Evolutionary conservation across 2,329 filamentous ascomycete species (phyloP).

Genomic region (Apiospora pterosperma): DNA sequence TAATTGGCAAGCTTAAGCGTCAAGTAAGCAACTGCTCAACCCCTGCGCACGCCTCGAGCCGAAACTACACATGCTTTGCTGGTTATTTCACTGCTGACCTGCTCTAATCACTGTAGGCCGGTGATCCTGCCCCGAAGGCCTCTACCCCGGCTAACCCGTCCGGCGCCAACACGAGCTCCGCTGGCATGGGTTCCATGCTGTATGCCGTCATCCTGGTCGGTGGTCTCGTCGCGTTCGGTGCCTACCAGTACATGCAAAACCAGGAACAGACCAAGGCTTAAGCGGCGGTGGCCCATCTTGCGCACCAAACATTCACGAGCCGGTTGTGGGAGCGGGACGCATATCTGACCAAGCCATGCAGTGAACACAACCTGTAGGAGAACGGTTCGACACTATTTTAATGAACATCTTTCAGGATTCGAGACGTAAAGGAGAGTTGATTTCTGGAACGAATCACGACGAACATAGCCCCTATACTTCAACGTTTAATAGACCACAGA

Average conservation of each 20-base stretch:
- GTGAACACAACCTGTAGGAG: not conserved
- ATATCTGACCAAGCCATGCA: not conserved
- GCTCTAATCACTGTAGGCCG: conserved; percentile 52
- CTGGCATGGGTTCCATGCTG: conserved; percentile 70
- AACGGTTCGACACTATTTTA: not conserved
- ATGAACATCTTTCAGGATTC: conserved; percentile 1
- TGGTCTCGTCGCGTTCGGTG: conserved; percentile 72
- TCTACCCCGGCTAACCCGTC: conserved; percentile 45
- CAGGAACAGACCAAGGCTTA: conserved; percentile 32
- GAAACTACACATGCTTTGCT: not conserved
- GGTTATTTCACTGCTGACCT: conserved; percentile 2
- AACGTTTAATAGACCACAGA: conserved; percentile 22
- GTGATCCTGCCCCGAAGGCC: conserved; percentile 72
- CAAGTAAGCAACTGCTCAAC: conserved; percentile 52
- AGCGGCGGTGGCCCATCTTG: not conserved
- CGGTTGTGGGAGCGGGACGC: not conserved
- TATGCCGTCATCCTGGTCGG: conserved; percentile 80
- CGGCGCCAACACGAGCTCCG: conserved; percentile 44
- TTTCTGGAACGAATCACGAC: conserved; percentile 3
- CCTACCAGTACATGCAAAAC: conserved; percentile 80
- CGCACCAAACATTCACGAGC: not conserved
- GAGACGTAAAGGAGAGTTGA: not conserved
- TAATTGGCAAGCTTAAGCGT: conserved; percentile 77
- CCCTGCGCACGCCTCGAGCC: conserved; percentile 6
- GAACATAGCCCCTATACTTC: conserved; percentile 15